Base-by-base conservation (phyloP, 768 basidiomycete species). In the Cyclocybe aegerita region DNA sequence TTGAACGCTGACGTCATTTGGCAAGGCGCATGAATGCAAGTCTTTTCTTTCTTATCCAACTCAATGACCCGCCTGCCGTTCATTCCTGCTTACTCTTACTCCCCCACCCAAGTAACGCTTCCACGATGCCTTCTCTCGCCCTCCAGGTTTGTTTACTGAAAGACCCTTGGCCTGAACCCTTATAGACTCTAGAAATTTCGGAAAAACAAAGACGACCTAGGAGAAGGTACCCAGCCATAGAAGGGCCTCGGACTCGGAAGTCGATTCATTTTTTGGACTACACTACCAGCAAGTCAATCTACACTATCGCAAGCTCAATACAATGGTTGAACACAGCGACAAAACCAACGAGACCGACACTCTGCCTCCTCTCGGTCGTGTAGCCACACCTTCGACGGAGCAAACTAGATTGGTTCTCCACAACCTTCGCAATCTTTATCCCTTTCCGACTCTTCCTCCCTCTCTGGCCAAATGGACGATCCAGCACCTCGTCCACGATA, bases 331-430 rank as follows among this genome's bases (percentile, higher is more conserved):
- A 2, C 23, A 23, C 50, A 43, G 48, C 42, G 30, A 31, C 49
- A 33, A 50, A 54, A 55, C 67, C 55, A 42, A 60, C 37, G 14
- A 49, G 78, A 8, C 83, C 83, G 0, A 78, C 81, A 1, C 72
- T 52, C 79, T 90, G n/a, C 86, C 84, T 2, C 69, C 78, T 3
- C 79, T 89, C n/a, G 63, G 66, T n/a, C 64, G 60, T 15, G 72
- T 85, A 4, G 44, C 60, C 43, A 63, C 38, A 34, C 62, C 51
- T 49, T 64, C 75, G 10, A 65, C 74, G 0, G 56, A 60, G 15
- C 63, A 68, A 12, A 63, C 87, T 32, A 54, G 62, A 17, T 54
- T 60, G 12, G 74, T 78, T 1, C 62, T 87, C 3, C 52, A 57
- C 37, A 74, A 73, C 34, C 64, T 90, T 9, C 68, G 70, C 2